Base-by-base conservation (phyloP, 2,329 filamentous ascomycete species). In the Aspergillus novoparasiticus region DNA sequence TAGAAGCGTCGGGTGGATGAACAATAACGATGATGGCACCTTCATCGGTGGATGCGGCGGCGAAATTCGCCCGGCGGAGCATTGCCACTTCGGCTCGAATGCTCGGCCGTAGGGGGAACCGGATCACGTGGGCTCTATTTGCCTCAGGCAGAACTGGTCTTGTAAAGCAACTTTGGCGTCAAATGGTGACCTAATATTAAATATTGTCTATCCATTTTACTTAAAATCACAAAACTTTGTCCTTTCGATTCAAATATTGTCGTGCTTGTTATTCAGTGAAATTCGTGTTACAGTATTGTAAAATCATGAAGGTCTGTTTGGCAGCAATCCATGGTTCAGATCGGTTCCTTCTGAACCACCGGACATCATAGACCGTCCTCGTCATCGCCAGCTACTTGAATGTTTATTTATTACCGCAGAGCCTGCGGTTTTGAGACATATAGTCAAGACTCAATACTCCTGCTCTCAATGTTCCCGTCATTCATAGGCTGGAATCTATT, bases 1-100 rank as follows among this genome's bases (percentile, higher is more conserved):
- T 59, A 54, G 58, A 36, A 32, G 21, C 55, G 46, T 59, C 28
- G 50, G 43, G 59, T 54, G 45, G 48, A 50, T 57, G 32, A 57
- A 51, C 32, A 51, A 64, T 57, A 57, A 62, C 39, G 50, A 61
- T 60, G 59, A 19, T 56, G 45, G 43, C 36, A 51, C 53, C 48
- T 39, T 50, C 53, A 59, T 61, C 55, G 59, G 60, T 45, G 65
- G 65, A 64, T 61, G 68, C 66, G 70, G 75, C 75, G 75, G 75
- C 75, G 75, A 75, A 74, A 67, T 68, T 72, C 69, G 57, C 58
- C 50, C 60, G 59, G 56, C 56, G 53, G 60, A 50, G 51, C 55
- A 64, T 71, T 73, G 75, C 74, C 71, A 75, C 66, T 66, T 41
- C 39, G 64, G 67, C 51, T 50, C 39, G 30, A 56, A 59, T 65